Evolutionary conservation across 2,329 filamentous ascomycete species (phyloP).

Genomic region (Elsinoe australis): DNA sequence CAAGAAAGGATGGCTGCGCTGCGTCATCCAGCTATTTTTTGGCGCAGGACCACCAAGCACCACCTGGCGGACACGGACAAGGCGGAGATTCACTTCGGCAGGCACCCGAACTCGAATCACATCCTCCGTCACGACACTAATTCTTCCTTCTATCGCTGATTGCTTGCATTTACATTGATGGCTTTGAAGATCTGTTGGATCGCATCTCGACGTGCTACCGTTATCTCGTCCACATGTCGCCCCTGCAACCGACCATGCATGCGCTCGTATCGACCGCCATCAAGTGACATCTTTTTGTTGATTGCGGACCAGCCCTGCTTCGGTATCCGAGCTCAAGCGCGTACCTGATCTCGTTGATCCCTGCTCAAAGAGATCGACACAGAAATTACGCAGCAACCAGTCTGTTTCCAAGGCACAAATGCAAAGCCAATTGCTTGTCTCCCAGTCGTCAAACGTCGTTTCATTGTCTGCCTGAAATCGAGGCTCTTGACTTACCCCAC

Average conservation of each 20-base stretch:
- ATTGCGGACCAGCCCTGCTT: too few relatives aligned
- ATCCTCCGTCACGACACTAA: too few relatives aligned
- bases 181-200: too few relatives aligned
- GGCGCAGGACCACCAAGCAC: not conserved
- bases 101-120: not conserved
- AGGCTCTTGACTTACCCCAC: constrained; percentile 2
- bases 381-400: constrained; percentile 11
- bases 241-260: constrained; percentile 1
- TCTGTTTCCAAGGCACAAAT: not conserved
- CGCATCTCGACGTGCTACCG: not conserved
- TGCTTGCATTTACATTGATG: too few relatives aligned
- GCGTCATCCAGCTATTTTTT: not conserved
- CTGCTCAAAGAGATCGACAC: constrained; percentile 12
- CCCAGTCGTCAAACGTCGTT: not conserved
- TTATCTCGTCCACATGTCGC: constrained; percentile 11
- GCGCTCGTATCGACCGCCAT: too few relatives aligned
- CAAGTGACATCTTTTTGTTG: too few relatives aligned
- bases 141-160: too few relatives aligned
- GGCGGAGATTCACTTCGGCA: not conserved
- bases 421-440: constrained; percentile 4
- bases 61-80: not conserved
- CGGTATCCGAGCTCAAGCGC: constrained; percentile 1
- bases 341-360: constrained; percentile 17
- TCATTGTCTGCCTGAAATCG: constrained; percentile 7
- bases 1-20: not conserved